A percentile compares a stretch with the other conserved stretches of the same genome.
Evolutionary conservation across 306 rosid species (phyloP).

Genomic region (Fragaria vesca): DNA sequence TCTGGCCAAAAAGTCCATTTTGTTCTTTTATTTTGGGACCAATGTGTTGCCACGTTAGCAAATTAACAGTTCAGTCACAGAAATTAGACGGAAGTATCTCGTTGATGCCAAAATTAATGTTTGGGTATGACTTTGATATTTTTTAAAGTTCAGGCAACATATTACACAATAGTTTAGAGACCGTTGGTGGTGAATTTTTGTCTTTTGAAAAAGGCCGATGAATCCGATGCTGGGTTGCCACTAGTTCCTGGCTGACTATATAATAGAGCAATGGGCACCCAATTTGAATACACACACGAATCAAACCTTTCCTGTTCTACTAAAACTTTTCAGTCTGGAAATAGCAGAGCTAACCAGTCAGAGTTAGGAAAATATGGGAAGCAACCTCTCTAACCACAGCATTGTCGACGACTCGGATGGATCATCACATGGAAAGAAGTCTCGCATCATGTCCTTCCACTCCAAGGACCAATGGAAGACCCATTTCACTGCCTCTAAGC

Average conservation of each 20-base stretch:
- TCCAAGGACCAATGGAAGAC: conserved; percentile 55
- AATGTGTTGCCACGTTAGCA: too few relatives aligned
- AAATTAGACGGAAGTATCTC: too few relatives aligned
- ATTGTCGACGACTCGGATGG: not conserved
- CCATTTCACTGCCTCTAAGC: conserved; percentile 45
- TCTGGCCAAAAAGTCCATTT: too few relatives aligned
- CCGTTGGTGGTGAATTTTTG: too few relatives aligned
- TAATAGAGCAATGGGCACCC: not conserved
- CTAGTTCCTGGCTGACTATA: not conserved
- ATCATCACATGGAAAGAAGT: conserved; percentile 18
- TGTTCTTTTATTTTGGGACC: too few relatives aligned
- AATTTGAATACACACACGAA: not conserved
- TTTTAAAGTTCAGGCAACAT: too few relatives aligned
- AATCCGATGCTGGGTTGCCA: not conserved
- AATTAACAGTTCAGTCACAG: too few relatives aligned
- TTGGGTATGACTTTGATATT: too few relatives aligned
- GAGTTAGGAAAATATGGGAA: conserved; percentile 42
- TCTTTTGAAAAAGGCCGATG: not conserved
- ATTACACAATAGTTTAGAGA: too few relatives aligned
- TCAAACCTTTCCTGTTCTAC: not conserved
- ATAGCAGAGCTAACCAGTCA: not conserved
- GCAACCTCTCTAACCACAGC: conserved; percentile 21
- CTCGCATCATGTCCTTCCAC: conserved; percentile 44
- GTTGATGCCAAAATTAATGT: too few relatives aligned
- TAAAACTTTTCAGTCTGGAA: not conserved